Evolutionary conservation across 768 basidiomycete genomes (phyloP).

Genomic region (Phlebiopsis flavidoalba): DNA sequence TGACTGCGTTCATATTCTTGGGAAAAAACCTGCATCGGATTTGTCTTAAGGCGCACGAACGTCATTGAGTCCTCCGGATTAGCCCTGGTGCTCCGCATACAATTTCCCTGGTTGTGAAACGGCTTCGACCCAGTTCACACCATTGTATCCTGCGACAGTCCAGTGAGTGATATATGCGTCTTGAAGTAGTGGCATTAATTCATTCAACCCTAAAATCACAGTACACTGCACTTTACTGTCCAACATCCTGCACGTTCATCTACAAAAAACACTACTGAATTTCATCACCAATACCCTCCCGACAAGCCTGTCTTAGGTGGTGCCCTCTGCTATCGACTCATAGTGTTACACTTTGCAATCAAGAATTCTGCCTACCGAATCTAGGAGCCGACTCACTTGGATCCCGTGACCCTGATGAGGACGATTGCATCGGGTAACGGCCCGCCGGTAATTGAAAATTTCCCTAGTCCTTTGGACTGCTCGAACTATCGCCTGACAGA

Average conservation of each 20-base stretch:
- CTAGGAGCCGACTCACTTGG: slow-evolving; percentile 80
- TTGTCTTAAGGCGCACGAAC: slow-evolving; percentile 82
- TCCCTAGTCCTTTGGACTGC: background rate
- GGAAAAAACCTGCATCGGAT: slow-evolving; percentile 92
- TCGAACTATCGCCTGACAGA: slow-evolving; percentile 31
- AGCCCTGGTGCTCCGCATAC: slow-evolving; percentile 82
- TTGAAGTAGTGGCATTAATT: background rate
- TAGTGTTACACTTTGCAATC: slow-evolving; percentile 79
- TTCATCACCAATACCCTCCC: slow-evolving; percentile 84
- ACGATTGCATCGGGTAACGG: slow-evolving; percentile 67
- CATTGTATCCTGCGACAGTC: slow-evolving; percentile 67
- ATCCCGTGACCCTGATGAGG: slow-evolving; percentile 56
- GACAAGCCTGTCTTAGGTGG: slow-evolving; percentile 76
- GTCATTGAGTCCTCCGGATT: slow-evolving; percentile 89
- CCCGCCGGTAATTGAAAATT: slow-evolving; percentile 53
- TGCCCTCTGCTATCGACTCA: slow-evolving; percentile 75
- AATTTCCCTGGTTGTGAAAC: slow-evolving; percentile 89
- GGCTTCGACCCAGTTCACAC: slow-evolving; percentile 72
- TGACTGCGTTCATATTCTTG: slow-evolving; percentile 86
- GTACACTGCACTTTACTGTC: slow-evolving; percentile 71
- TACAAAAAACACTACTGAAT: slow-evolving; percentile 73
- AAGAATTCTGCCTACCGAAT: slow-evolving; percentile 76
- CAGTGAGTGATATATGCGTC: slow-evolving; percentile 47
- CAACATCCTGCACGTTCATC: slow-evolving; percentile 77
- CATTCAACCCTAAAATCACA: slow-evolving; percentile 21